A percentile compares a stretch with the other conserved stretches of the same genome.
Evolutionary conservation across 345 rosid species (phyloP).

Genomic region (Citrus hindsii): DNA sequence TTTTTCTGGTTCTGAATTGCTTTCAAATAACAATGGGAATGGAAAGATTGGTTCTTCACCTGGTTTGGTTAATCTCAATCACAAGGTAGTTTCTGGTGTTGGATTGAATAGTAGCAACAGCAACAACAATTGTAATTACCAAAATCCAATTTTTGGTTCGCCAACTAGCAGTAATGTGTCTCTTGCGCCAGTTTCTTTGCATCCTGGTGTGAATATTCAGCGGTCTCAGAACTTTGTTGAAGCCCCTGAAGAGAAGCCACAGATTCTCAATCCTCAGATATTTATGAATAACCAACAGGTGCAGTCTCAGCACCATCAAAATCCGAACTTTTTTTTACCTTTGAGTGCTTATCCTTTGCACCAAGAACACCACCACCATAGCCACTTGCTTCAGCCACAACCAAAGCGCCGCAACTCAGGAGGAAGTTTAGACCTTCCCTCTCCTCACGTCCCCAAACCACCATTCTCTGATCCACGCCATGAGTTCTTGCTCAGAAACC

Average conservation of each 20-base stretch:
- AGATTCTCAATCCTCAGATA: constrained; percentile 33
- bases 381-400: constrained; percentile 35
- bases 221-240: constrained; percentile 30
- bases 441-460: constrained; percentile 29
- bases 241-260: constrained; percentile 34
- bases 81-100: constrained; percentile 11
- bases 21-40: constrained; percentile 24
- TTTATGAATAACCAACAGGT: constrained; percentile 38
- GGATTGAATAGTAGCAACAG: constrained; percentile 13
- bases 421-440: constrained; percentile 25
- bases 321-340: constrained; percentile 35
- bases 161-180: constrained; percentile 12
- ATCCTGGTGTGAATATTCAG: constrained; percentile 22
- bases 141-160: constrained; percentile 27
- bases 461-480: constrained; percentile 34
- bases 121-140: constrained; percentile 15
- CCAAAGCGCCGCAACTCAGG: constrained; percentile 42
- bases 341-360: constrained; percentile 18
- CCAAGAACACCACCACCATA: constrained; percentile 25
- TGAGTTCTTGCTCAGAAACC: constrained; percentile 28
- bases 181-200: constrained; percentile 21
- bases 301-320: constrained; percentile 22
- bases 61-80: constrained; percentile 15
- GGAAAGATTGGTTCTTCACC: constrained; percentile 25
- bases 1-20: constrained; percentile 30